phyloP scores from a whole-genome alignment of 352 stramenopile genomes.

The Phytopythium mirpurense region DNA sequence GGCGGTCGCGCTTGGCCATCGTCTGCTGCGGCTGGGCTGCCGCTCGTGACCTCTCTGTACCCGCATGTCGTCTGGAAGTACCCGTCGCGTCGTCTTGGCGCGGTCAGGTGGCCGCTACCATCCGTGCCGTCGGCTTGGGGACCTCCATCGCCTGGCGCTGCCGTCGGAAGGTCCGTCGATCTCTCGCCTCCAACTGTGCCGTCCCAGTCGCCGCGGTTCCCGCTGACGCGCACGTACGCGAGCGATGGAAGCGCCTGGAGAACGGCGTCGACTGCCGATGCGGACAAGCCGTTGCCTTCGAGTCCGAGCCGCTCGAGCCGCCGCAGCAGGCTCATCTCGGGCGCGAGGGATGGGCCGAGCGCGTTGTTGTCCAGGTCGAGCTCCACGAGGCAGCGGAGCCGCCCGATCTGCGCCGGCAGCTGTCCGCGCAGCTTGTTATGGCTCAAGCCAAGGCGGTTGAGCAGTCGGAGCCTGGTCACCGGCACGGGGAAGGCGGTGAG shows the following conservation, averaged over 20 bases:
- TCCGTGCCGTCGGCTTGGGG: too few species aligned
- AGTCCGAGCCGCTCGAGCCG: slow-evolving; percentile 56
- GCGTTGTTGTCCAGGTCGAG: slow-evolving; percentile 63
- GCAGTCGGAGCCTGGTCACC: slow-evolving; percentile 43
- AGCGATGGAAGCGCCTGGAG: slow-evolving; percentile 29
- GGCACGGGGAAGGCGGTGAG: slow-evolving; percentile 38
- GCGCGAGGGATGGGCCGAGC: slow-evolving; percentile 32
- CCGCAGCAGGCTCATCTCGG: slow-evolving; percentile 31
- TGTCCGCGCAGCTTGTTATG: slow-evolving; percentile 35
- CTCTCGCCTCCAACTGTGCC: neutral
- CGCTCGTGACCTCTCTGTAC: neutral
- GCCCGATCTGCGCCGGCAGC: slow-evolving; percentile 40
- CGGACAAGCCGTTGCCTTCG: slow-evolving; percentile 41
- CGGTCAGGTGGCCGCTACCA: neutral
- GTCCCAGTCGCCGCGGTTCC: slow-evolving; percentile 21
- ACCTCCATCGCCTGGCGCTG: too few species aligned
- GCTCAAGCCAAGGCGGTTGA: slow-evolving; percentile 56
- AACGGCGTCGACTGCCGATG: slow-evolving; percentile 9
- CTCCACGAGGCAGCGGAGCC: slow-evolving; percentile 53
- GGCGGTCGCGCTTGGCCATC: neutral
- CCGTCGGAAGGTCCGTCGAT: too few species aligned
- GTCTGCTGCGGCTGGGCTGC: neutral
- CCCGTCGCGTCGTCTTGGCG: slow-evolving; percentile 30
- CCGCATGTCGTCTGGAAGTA: slow-evolving; percentile 32
- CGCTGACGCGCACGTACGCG: slow-evolving; percentile 41